These are phyloP conservation scores for Irpex rosettiformis DNA, from an alignment of 1,284 basidiomycete species.

Conservation along the genomic window DNA sequence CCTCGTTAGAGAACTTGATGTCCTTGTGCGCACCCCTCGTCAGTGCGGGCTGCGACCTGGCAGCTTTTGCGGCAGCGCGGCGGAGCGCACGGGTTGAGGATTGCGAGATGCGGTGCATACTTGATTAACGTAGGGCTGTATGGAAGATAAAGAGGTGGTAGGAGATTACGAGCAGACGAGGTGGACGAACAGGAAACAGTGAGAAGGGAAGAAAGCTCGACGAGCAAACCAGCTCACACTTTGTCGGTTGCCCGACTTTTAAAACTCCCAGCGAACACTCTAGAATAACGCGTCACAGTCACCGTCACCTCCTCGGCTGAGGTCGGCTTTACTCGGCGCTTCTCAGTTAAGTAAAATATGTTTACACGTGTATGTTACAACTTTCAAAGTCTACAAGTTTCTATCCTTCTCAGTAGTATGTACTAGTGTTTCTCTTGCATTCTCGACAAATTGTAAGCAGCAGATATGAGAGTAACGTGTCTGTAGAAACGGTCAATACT, in stretches of 20 bases:
- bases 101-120: constrained; percentile 36
- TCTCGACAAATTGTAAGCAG: constrained; percentile 76
- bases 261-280: constrained; percentile 10
- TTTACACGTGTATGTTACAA: background rate
- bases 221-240: constrained; percentile 8
- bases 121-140: background rate
- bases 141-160: background rate
- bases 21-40: constrained; percentile 88
- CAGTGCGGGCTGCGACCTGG: constrained; percentile 40
- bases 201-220: constrained; percentile 16
- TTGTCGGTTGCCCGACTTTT: background rate
- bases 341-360: background rate
- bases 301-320: constrained; percentile 7
- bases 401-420: background rate
- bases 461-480: constrained; percentile 79
- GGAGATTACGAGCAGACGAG: background rate
- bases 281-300: constrained; percentile 26
- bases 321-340: background rate
- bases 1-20: constrained; percentile 96
- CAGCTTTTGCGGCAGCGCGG: constrained; percentile 40
- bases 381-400: background rate
- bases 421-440: constrained; percentile 33
- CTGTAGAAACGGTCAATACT: constrained; percentile 31
- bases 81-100: constrained; percentile 44
- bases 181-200: constrained; percentile 8